phyloP scores from a whole-genome alignment of 2,329 filamentous ascomycete genomes.

The Xylaria hypoxylon region DNA sequence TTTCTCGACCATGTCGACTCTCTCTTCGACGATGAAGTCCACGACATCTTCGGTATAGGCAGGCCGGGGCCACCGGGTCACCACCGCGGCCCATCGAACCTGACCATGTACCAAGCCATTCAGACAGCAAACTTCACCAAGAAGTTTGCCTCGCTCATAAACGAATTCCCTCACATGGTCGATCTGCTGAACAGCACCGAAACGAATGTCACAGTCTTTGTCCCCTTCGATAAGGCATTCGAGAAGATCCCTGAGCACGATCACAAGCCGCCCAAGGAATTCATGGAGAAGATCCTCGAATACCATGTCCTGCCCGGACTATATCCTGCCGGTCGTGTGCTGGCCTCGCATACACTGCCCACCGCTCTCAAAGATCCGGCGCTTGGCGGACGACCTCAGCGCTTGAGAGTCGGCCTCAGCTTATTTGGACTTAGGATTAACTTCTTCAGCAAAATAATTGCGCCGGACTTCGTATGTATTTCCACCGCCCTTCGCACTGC shows the following conservation, averaged over 20 bases:
- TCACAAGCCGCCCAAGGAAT: constrained; percentile 74
- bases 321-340: constrained; percentile 74
- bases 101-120: constrained; percentile 85
- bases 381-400: constrained; percentile 76
- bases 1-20: constrained; percentile 37
- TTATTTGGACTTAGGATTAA: constrained; percentile 76
- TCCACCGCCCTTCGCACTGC: not conserved
- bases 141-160: constrained; percentile 80
- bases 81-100: constrained; percentile 57
- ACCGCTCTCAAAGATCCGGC: constrained; percentile 69
- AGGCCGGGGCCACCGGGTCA: constrained; percentile 17
- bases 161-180: constrained; percentile 78
- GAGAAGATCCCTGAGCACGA: constrained; percentile 65
- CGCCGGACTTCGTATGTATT: constrained; percentile 73
- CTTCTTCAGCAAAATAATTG: constrained; percentile 78
- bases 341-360: constrained; percentile 79
- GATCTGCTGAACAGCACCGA: constrained; percentile 78
- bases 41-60: constrained; percentile 24
- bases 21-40: constrained; percentile 37
- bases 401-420: constrained; percentile 75
- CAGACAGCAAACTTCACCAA: constrained; percentile 79
- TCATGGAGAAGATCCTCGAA: constrained; percentile 73
- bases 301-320: constrained; percentile 81
- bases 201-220: constrained; percentile 83
- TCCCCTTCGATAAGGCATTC: constrained; percentile 82